Evolutionary conservation across 106 monocot genomes (phyloP), one percentile per base, ranked within the genome.

Genomic region (Narthecium ossifragum): DNA sequence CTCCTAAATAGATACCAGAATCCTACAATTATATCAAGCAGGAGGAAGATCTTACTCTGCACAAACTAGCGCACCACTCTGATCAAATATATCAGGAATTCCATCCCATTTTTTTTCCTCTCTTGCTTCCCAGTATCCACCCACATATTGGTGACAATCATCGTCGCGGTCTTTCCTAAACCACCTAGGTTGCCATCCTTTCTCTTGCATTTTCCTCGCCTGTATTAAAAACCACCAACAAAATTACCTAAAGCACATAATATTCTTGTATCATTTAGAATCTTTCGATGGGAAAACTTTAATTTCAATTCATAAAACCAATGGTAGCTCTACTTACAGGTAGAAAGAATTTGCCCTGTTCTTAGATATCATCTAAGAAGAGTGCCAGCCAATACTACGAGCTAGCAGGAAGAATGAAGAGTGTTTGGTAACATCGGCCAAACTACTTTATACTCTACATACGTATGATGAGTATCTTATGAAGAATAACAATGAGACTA

Each of bases 111-210:
- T 88, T 23, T 79, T 60, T 57, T 77, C 52, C 49, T 72, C 74
- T 61, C 84, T 88, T 57, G 71, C 77, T 88, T 93, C 93, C 93
- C 93, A 93, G 26, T 93, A 93, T 49, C 93, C 79, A 28, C 93
- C 88, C 9, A 74, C 23, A 45, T 93, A 93, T 36, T 76, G 40
- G 36, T 93, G 85, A 26, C 81, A 76, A 38, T 82, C 93, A 67
- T 88, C 88, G 22, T 93, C 88, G 15, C 37, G 63, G 71, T 85
- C 88, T 71, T 82, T 88, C 37, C 66, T 81, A 60, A 93, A 93
- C 93, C 93, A 93, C 55, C 85, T 70, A 1, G 88, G 88, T 69
- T 88, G 81, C 93, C 93, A 93, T 66, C 93, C 93, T 53, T 74
- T 88, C 58, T 93, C 93, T 51, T 93, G 93, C 57, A 93, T 51